Base-by-base conservation (phyloP, 345 rosid genomes). In the Bretschneidera sinensis region DNA sequence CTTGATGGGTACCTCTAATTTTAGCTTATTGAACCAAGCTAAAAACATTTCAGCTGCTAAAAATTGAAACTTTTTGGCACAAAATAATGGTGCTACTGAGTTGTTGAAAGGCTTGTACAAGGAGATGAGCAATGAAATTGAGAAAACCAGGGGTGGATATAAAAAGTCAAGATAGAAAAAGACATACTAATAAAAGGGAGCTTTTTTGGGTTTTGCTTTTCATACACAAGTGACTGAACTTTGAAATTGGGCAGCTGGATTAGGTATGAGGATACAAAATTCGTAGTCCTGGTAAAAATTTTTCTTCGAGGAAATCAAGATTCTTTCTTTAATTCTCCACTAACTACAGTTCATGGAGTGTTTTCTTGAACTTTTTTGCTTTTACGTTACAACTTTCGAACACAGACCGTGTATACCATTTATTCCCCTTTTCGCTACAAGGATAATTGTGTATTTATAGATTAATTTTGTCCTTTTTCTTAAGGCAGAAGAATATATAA, bases 1-100 rank as follows among this genome's bases (percentile, higher is more conserved):
- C 63, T 62, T 49, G 63, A 54, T 53, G 57, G 65, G 62, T 33
- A 34, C 9, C 58, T 63, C 67, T 51, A n/a, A 61, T 21, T 60
- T 28, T 53, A 34, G 18, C 63, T 50, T 34, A 19, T 23, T 35
- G 17, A 53, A 24, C 51, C 39, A 34, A 60, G 54, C 2, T 28
- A 47, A 54, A 61, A 60, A 54, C 66, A 69, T 69, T 57, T 69
- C 58, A 50, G 57, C 62, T 34, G 51, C 49, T n/a, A 39, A 39
- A 39, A 39, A 14, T 14, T 5, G 11, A 13, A 13, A 39, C 1
- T 14, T 39, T 39, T 39, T 39, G 15, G 16, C 45, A 39, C 45
- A 7, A 13, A 14, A 39, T 1, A 5, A 14, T n/a, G 11, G 16
- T 11, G 15, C 45, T 14, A 39, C 15, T 39, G 45, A 11, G 45